Evolutionary conservation across 768 basidiomycete genomes (phyloP), one percentile per base, ranked within the genome.

Genomic region (Rhodotorula graminis): DNA sequence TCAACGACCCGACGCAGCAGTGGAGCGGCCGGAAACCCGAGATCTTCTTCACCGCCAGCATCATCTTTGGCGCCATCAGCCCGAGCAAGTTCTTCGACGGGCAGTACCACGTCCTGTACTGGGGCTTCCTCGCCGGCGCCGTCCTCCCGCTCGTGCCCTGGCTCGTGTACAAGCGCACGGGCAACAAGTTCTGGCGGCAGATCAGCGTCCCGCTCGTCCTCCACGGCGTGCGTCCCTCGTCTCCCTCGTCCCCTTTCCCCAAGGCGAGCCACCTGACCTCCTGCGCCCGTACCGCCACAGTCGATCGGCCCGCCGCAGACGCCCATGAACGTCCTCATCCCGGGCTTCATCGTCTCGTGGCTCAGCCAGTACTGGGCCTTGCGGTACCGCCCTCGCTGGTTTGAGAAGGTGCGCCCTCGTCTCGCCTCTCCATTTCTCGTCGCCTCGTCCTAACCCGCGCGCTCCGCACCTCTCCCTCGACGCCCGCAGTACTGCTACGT

Each of bases 21-120:
- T 80, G 77, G 76, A 72, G 64, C 1, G 79, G 78, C 2, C 42
- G 77, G 5, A 59, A 65, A 2, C 77, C 77, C 18, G 70, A 75
- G 67, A 74, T 74, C 63, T 67, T 75, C 67, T 67, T 69, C 55
- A 62, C 49, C 11, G 77, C 79, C 27, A 56, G 29, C 16, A 66
- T 70, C 25, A 71, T 76, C 40, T 75, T 66, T 29, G 77, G 71
- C 1, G 27, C 44, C 27, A 42, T 33, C 18, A 37, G 64, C 71
- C 75, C 61, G 1, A 61, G 47, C 47, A 47, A 55, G 21, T 80
- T 80, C 75, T 80, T 81, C 65, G 49, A 56, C 0, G 80, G 78
- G 29, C 73, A 79, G 61, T 81, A 81, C 66, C 44, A 58, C 23
- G 64, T 66, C 7, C 57, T 79, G 23, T 77, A 78, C 65, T 73